Conservation (phyloP, 371 early-diverging fungal species). For the Syncephalastrum contaminatum region DNA sequence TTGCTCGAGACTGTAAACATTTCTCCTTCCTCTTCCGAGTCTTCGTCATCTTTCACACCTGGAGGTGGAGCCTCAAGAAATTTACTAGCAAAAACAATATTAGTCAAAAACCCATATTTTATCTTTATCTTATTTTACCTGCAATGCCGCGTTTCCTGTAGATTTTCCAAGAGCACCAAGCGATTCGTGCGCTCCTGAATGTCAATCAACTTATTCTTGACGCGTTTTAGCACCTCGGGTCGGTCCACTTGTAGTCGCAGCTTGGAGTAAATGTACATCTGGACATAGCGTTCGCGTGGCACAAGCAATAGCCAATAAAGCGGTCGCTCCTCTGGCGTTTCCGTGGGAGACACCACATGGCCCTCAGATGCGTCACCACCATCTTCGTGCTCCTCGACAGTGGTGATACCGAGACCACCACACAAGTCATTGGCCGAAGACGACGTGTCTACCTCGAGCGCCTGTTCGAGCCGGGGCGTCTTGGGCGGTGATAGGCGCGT, state of each 20-base stretch:
- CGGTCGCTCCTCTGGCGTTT: slow-evolving; percentile 21
- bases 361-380: slow-evolving; percentile 6
- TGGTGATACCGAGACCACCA: slow-evolving; percentile 41
- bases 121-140: slow-evolving; percentile 30
- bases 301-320: slow-evolving; percentile 69
- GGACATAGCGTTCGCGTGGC: slow-evolving; percentile 52
- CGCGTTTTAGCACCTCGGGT: slow-evolving; percentile 46
- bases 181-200: slow-evolving; percentile 71
- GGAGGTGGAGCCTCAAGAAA: slow-evolving; percentile 56
- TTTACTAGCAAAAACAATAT: slow-evolving; percentile 57
- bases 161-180: slow-evolving; percentile 57
- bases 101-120: too few relatives aligned
- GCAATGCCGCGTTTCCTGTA: slow-evolving; percentile 70
- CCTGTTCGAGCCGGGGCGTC: not conserved
- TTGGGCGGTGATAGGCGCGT: not conserved
- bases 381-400: slow-evolving; percentile 6
- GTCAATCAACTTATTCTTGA: slow-evolving; percentile 50
- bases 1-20: slow-evolving; percentile 10
- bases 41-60: slow-evolving; percentile 18
- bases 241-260: slow-evolving; percentile 42
- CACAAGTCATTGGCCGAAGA: slow-evolving; percentile 20
- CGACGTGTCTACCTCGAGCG: too few relatives aligned
- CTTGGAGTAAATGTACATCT: slow-evolving; percentile 72
- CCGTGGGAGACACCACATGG: not conserved
- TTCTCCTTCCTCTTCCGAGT: slow-evolving; percentile 46